Evolutionary conservation across 1,284 basidiomycete genomes (phyloP).

Genomic region (Tilletiaria anomala): DNA sequence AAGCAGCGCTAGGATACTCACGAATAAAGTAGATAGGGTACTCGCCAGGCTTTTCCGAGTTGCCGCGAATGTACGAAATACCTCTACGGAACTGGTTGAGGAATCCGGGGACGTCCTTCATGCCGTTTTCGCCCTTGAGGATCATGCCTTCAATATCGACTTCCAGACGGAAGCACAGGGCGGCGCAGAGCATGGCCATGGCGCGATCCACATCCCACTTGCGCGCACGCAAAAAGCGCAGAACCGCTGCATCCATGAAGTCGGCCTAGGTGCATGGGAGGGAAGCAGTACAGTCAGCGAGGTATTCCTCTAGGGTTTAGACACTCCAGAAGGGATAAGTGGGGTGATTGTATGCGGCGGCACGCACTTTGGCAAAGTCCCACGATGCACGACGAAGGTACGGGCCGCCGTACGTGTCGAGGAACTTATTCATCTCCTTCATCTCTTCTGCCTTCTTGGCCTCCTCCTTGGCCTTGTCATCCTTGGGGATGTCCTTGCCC

Average conservation of each 20-base stretch:
- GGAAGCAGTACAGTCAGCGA: background rate
- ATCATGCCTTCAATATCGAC: constrained; percentile 35
- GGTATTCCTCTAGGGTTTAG: background rate
- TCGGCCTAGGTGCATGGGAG: constrained; percentile 13
- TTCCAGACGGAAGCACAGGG: constrained; percentile 39
- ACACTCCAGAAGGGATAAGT: background rate
- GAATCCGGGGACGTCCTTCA: constrained; percentile 37
- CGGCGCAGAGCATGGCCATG: constrained; percentile 36
- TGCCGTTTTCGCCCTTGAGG: constrained; percentile 35
- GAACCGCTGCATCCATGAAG: constrained; percentile 31
- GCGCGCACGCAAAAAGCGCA: constrained; percentile 39
- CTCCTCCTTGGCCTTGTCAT: constrained; percentile 35
- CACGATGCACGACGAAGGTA: constrained; percentile 26
- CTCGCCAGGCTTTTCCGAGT: constrained; percentile 25
- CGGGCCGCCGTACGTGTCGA: constrained; percentile 35
- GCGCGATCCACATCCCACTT: constrained; percentile 39
- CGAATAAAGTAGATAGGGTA: constrained; percentile 39
- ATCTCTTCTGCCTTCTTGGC: constrained; percentile 28
- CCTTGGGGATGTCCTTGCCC: constrained; percentile 31
- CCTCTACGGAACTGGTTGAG: constrained; percentile 38
- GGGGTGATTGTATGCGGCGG: background rate
- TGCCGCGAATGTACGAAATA: constrained; percentile 40
- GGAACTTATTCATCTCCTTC: constrained; percentile 27
- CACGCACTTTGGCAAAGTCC: constrained; percentile 18
- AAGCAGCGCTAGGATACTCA: too few relatives aligned